Evolutionary conservation across 169 alveolate species (phyloP).

Genomic region (Eimeria sp.): DNA sequence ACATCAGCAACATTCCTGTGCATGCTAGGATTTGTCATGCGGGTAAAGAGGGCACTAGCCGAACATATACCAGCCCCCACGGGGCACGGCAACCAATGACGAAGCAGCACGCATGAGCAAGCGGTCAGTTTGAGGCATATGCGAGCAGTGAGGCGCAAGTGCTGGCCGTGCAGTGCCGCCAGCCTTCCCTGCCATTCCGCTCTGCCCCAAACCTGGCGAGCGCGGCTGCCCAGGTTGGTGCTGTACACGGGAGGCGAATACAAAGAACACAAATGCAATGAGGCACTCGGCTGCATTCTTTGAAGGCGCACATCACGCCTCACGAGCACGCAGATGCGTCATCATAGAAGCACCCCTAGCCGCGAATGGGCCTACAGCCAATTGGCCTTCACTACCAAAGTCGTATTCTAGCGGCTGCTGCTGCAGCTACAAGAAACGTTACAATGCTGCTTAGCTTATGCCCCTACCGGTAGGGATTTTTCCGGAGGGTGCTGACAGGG

Average conservation of each 20-base stretch:
- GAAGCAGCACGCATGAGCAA: neutral
- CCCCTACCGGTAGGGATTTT: neutral
- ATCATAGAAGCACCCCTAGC: neutral
- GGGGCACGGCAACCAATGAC: neutral
- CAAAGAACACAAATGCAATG: neutral
- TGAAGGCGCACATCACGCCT: neutral
- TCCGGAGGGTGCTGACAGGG: constrained; percentile 45
- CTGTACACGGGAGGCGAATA: neutral
- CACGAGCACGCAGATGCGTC: neutral
- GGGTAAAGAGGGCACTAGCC: neutral
- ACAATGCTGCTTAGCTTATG: constrained; percentile 24
- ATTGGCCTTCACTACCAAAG: constrained; percentile 21
- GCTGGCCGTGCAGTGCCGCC: neutral
- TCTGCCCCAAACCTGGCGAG: neutral
- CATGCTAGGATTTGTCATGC: neutral
- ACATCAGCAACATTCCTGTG: neutral
- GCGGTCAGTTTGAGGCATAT: neutral
- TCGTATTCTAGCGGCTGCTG: constrained; percentile 9
- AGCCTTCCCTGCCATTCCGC: neutral
- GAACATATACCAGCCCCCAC: neutral
- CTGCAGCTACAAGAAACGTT: constrained; percentile 34
- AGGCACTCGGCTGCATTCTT: constrained; percentile 13
- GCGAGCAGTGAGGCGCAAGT: neutral
- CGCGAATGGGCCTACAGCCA: constrained; percentile 35
- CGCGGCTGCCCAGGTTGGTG: constrained; percentile 9